Conservation (phyloP, 352 stramenopile species). For the Phytophthora fragariaefolia region DNA sequence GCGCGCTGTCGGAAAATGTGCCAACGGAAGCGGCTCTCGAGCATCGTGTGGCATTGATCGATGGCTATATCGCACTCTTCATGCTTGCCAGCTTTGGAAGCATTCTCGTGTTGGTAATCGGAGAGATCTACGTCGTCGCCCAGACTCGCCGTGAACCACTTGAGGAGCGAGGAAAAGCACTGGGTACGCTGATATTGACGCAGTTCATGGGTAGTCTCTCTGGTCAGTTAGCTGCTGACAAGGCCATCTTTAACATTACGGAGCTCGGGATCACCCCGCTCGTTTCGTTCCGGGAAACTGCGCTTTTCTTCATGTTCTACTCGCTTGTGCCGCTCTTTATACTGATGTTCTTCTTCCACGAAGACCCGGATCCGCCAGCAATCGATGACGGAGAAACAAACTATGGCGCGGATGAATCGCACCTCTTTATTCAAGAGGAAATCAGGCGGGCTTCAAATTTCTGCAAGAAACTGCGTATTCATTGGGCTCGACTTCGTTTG, state of each 20-base stretch:
- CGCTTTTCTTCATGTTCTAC: slow-evolving; percentile 61
- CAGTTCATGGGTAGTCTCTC: slow-evolving; percentile 58
- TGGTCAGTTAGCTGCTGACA: slow-evolving; percentile 54
- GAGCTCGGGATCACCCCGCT: slow-evolving; percentile 48
- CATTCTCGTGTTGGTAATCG: slow-evolving; percentile 55
- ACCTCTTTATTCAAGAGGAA: slow-evolving; percentile 5
- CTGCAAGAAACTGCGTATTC: slow-evolving; percentile 15
- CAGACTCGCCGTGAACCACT: slow-evolving; percentile 60
- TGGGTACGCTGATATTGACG: slow-evolving; percentile 58
- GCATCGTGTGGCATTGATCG: slow-evolving; percentile 40
- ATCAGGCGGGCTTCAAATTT: slow-evolving; percentile 4
- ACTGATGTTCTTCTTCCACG: slow-evolving; percentile 51
- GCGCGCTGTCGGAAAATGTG: slow-evolving; percentile 26
- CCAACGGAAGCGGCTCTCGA: slow-evolving; percentile 24
- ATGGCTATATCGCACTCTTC: slow-evolving; percentile 51
- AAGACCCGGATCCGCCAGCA: slow-evolving; percentile 33
- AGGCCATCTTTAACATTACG: slow-evolving; percentile 61
- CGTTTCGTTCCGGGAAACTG: slow-evolving; percentile 50
- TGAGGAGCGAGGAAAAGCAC: slow-evolving; percentile 35
- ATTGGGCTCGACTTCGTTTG: slow-evolving; percentile 36
- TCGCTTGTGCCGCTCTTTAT: slow-evolving; percentile 48
- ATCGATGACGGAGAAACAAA: slow-evolving; percentile 32
- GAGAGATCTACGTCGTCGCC: slow-evolving; percentile 62
- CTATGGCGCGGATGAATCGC: slow-evolving; percentile 11
- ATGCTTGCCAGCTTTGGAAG: slow-evolving; percentile 58